Evolutionary conservation across 83 land plant genomes (phyloP).

Genomic region (Picea mariana): DNA sequence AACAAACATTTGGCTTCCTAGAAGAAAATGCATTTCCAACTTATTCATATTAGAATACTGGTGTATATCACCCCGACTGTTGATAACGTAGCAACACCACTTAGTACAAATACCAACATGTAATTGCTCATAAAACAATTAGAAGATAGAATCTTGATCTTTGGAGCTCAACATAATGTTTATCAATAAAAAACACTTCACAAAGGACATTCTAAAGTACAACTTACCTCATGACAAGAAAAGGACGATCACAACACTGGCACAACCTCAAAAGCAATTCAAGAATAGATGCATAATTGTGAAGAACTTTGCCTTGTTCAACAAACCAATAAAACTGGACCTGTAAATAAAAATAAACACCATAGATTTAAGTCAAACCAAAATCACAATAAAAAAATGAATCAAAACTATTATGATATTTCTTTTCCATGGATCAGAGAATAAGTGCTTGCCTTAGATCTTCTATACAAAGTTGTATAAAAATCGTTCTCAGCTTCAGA

Average conservation of each 20-base stretch:
- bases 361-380: neutral
- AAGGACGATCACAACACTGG: conserved; percentile 97
- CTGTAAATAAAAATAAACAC: conserved; percentile 34
- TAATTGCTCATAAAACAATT: neutral
- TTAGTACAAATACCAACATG: neutral
- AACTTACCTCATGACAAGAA: conserved; percentile 82
- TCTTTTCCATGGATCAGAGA: neutral
- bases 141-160: too few species aligned
- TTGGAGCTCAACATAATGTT: neutral
- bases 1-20: conserved; percentile 24
- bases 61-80: conserved; percentile 75
- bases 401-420: neutral
- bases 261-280: conserved; percentile 85
- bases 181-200: neutral
- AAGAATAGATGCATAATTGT: conserved; percentile 91
- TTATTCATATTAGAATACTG: conserved; percentile 69
- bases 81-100: neutral
- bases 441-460: conserved; percentile 63
- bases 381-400: neutral
- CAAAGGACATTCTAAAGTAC: neutral
- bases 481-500: conserved; percentile 88
- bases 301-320: conserved; percentile 84
- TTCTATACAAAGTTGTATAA: conserved; percentile 79
- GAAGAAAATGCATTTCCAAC: conserved; percentile 69
- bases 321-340: conserved; percentile 91